Evolutionary conservation across 495 filamentous ascomycete genomes (phyloP).

Genomic region (Penicillium egyptiacum): DNA sequence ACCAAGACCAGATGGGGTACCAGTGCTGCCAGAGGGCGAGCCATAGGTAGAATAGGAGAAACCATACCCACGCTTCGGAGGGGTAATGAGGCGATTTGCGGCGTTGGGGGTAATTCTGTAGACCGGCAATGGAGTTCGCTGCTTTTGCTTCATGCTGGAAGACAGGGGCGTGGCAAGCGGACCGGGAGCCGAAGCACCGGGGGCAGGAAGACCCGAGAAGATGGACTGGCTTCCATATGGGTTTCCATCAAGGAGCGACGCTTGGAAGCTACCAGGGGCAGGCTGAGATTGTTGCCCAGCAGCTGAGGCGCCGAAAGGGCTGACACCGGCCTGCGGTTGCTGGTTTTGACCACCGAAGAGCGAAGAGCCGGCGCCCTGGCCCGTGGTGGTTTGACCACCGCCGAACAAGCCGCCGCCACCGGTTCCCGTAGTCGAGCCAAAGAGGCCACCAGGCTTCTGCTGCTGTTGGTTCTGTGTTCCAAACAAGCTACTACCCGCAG

Average conservation of each 20-base stretch:
- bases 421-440: slow-evolving; percentile 27
- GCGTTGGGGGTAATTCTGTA: slow-evolving; percentile 85
- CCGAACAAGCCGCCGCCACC: slow-evolving; percentile 51
- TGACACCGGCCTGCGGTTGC: slow-evolving; percentile 52
- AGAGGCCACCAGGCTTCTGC: slow-evolving; percentile 36
- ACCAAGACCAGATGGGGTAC: slow-evolving; percentile 65
- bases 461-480: slow-evolving; percentile 35
- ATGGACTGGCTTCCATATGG: slow-evolving; percentile 84
- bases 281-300: slow-evolving; percentile 48
- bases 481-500: slow-evolving; percentile 37
- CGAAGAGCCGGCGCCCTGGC: slow-evolving; percentile 48
- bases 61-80: slow-evolving; percentile 77
- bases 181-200: slow-evolving; percentile 66
- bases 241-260: slow-evolving; percentile 71
- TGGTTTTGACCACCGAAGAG: slow-evolving; percentile 66
- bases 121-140: slow-evolving; percentile 74
- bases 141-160: slow-evolving; percentile 66
- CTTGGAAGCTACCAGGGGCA: slow-evolving; percentile 63
- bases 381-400: slow-evolving; percentile 30
- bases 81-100: slow-evolving; percentile 74
- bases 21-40: slow-evolving; percentile 70
- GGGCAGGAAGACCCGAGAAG: slow-evolving; percentile 66
- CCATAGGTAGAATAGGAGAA: slow-evolving; percentile 90
- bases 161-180: slow-evolving; percentile 87
- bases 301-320: slow-evolving; percentile 64